These are phyloP conservation scores for Styphnolobium japonicum DNA, from an alignment of 306 rosid species.

Conservation along the genomic window DNA sequence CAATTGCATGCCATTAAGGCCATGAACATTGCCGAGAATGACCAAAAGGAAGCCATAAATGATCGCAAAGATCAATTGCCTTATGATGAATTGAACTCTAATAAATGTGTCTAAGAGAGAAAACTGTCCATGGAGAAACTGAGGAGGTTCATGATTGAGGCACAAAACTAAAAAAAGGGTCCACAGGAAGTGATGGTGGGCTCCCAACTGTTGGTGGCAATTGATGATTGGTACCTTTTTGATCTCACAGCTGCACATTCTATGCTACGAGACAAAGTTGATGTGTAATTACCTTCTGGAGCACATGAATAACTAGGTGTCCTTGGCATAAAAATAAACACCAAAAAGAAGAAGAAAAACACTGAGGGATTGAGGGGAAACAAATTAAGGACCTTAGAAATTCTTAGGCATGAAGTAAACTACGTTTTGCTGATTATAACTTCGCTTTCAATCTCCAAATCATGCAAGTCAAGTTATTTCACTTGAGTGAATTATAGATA, in stretches of 20 bases:
- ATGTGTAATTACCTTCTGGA: slow-evolving; percentile 27
- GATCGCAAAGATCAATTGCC: slow-evolving; percentile 22
- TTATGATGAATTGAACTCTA: slow-evolving; percentile 19
- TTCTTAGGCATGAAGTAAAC: slow-evolving; percentile 27
- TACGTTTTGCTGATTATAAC: neutral
- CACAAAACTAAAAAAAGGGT: slow-evolving; percentile 24
- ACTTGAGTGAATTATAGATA: slow-evolving; percentile 8
- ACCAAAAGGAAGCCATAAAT: slow-evolving; percentile 49
- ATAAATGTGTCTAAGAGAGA: slow-evolving; percentile 33
- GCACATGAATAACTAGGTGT: slow-evolving; percentile 32
- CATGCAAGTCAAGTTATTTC: neutral
- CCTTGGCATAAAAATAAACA: slow-evolving; percentile 20
- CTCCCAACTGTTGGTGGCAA: slow-evolving; percentile 21
- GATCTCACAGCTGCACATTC: slow-evolving; percentile 19
- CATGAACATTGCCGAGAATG: slow-evolving; percentile 24
- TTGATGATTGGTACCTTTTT: slow-evolving; percentile 28
- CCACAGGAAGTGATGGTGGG: slow-evolving; percentile 43
- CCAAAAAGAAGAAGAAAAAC: neutral
- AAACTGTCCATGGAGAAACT: slow-evolving; percentile 15
- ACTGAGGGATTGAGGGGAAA: neutral
- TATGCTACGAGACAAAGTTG: slow-evolving; percentile 44
- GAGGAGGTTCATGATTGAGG: slow-evolving; percentile 38
- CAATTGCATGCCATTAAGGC: slow-evolving; percentile 24
- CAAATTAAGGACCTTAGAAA: neutral
- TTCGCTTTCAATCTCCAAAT: slow-evolving; percentile 4